Evolutionary conservation across 441 rosid genomes (phyloP).

Genomic region (Populus hybrid): DNA sequence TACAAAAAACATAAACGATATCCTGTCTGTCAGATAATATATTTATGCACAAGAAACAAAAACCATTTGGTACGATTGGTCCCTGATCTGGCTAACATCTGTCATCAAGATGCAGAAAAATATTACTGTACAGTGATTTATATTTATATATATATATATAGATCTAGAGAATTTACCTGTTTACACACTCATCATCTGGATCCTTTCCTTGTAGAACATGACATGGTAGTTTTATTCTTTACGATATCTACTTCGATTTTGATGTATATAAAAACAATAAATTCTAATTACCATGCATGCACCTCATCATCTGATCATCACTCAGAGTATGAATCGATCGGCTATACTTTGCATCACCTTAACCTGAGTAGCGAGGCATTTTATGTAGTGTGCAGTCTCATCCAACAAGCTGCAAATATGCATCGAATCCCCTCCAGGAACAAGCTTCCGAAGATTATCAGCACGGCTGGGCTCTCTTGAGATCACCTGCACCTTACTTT

Average conservation of each 20-base stretch:
- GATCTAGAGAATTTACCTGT: not conserved
- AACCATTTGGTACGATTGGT: not conserved
- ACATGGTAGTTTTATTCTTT: not conserved
- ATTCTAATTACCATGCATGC: not conserved
- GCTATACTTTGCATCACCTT: constrained; percentile 51
- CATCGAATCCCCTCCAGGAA: constrained; percentile 56
- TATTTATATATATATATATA: no score
- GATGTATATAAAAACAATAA: not conserved
- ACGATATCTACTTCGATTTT: not conserved
- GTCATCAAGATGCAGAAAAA: not conserved
- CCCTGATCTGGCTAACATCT: not conserved
- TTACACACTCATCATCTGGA: not conserved
- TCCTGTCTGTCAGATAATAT: not conserved
- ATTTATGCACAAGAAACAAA: not conserved
- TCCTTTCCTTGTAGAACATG: not conserved
- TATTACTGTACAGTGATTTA: not conserved
- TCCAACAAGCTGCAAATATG: constrained; percentile 41
- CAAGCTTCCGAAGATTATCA: constrained; percentile 38
- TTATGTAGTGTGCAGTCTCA: constrained; percentile 54
- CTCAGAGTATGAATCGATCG: constrained; percentile 28
- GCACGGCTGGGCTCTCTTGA: not conserved
- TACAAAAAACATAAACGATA: not conserved
- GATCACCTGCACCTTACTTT: not conserved
- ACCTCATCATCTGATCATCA: constrained; percentile 18
- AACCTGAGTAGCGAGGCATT: constrained; percentile 49